These are phyloP conservation scores for Naganishia liquefaciens DNA, from an alignment of 1,284 basidiomycete species.

Conservation along the genomic window DNA sequence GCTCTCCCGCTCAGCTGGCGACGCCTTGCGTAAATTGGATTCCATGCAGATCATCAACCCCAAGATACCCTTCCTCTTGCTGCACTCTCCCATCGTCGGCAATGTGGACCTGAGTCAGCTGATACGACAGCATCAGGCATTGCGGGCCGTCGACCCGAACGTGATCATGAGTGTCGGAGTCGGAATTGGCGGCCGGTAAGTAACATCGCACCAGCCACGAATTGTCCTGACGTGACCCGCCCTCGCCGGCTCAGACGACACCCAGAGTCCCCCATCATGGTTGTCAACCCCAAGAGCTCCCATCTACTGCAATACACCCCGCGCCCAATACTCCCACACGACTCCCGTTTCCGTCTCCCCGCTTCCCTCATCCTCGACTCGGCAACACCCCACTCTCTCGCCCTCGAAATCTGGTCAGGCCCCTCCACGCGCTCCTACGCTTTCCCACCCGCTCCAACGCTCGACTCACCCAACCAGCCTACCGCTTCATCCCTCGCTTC, in stretches of 20 bases:
- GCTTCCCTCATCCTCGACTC: slow-evolving; percentile 53
- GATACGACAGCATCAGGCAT: slow-evolving; percentile 82
- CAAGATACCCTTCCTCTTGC: slow-evolving; percentile 79
- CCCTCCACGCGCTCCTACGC: slow-evolving; percentile 63
- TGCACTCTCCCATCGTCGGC: slow-evolving; percentile 91
- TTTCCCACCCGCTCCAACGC: slow-evolving; percentile 8
- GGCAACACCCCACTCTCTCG: slow-evolving; percentile 56
- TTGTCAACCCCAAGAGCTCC: slow-evolving; percentile 52
- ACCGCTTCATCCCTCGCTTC: slow-evolving; percentile 34
- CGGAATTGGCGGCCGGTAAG: slow-evolving; percentile 49
- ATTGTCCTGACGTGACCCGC: neutral
- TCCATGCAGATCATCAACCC: slow-evolving; percentile 85
- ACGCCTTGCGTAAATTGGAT: slow-evolving; percentile 96
- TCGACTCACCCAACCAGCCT: slow-evolving; percentile 17
- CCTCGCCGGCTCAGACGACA: slow-evolving; percentile 40
- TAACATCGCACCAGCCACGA: neutral
- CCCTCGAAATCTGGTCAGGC: slow-evolving; percentile 85
- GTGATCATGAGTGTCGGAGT: slow-evolving; percentile 96
- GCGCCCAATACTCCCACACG: slow-evolving; percentile 47
- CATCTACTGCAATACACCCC: slow-evolving; percentile 50
- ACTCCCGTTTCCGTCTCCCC: slow-evolving; percentile 48
- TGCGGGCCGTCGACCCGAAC: slow-evolving; percentile 83
- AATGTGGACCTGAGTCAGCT: slow-evolving; percentile 88
- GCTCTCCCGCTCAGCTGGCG: slow-evolving; percentile 86
- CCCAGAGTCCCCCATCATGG: slow-evolving; percentile 53